Conservation (phyloP, 495 filamentous ascomycete genomes). For the Penicillium subrubescens region DNA sequence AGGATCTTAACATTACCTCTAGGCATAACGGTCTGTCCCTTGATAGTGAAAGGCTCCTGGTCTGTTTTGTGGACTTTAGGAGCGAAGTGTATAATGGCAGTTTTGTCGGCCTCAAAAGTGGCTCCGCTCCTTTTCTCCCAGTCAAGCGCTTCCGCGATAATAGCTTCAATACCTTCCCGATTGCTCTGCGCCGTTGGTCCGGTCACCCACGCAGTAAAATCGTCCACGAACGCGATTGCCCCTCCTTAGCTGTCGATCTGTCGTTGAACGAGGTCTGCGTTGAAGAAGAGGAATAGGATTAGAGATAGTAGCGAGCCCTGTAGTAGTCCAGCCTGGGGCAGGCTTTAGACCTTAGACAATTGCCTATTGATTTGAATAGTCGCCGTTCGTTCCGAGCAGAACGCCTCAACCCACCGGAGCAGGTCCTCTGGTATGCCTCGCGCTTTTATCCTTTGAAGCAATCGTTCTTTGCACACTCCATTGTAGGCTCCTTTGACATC, state of each 20-base stretch:
- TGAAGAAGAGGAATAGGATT: constrained; percentile 37
- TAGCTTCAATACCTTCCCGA: constrained; percentile 23
- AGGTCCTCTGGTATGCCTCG: constrained; percentile 13
- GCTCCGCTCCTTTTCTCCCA: constrained; percentile 29
- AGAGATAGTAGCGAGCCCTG: constrained; percentile 38
- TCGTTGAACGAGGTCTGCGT: constrained; percentile 29
- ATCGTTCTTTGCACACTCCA: no score
- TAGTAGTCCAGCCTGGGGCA: constrained; percentile 24
- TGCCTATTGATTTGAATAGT: constrained; percentile 19
- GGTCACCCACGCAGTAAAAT: constrained; percentile 11
- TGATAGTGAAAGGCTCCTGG: constrained; percentile 26
- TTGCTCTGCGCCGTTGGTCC: constrained; percentile 18
- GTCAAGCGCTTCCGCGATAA: constrained; percentile 24
- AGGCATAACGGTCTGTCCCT: constrained; percentile 27
- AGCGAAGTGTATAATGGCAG: constrained; percentile 29
- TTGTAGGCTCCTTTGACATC: no score
- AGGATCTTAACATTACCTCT: constrained; percentile 6
- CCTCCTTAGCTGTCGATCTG: constrained; percentile 18
- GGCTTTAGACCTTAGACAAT: constrained; percentile 12
- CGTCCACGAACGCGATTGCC: constrained; percentile 22
- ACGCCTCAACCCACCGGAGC: constrained; percentile 35
- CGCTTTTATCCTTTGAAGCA: no score
- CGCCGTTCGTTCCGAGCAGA: constrained; percentile 27
- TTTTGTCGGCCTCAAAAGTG: constrained; percentile 32
- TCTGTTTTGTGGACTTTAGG: constrained; percentile 26